Base-by-base conservation (phyloP, 163 green algal genomes). In the Picocystis sp. region DNA sequence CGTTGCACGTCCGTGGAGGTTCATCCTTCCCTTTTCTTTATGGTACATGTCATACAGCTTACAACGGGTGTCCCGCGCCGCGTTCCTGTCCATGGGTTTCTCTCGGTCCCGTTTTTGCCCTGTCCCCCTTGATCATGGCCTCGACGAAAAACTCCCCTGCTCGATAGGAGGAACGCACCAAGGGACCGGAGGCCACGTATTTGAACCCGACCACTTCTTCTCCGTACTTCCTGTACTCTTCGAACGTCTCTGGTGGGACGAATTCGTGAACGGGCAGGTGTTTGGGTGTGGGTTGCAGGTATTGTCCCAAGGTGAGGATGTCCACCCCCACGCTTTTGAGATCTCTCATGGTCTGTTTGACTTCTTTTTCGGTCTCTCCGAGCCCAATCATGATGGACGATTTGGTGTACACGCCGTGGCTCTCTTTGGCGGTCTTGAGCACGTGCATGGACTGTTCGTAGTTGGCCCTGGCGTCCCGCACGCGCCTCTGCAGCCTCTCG, bases 281-380 rank as follows among this genome's bases (percentile, higher is more conserved):
- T 19, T 73, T 55, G 0, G 70, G 68, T 3, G 86, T 94, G 43
- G 86, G 86, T 75, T 94, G 76, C 57, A 96, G 73, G 72, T 96
- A 96, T 70, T 96, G 87, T 0, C 87, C 87, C 17, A 96, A 62
- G 1, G 87, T 96, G 55, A 96, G 67, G 60, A 96, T 90, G 64
- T 96, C 87, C 19, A 95, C 87, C 6, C 83, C 87, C 9, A 68
- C 76, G 8, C 74, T 74, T 49, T 61, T 57, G 25, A 94, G 61
- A 61, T 92, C 82, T 1, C 62, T 38, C 83, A 95, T 88, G 13
- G 79, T 74, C 52, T 88, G 67, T 10, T 74, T 64, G 33, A 94
- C 62, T 54, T 75, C 60, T 83, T 80, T 55, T 15, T 73, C 49
- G 19, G 21, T 71, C 54, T 80, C 69, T 3, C 65, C 69, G 5